Percentiles rank a stretch among this genome's conserved stretches.
These are phyloP conservation scores for Ophiocordyceps camponoti-rufipedis DNA, from an alignment of 2,329 filamentous ascomycete species.

Conservation along the genomic window DNA sequence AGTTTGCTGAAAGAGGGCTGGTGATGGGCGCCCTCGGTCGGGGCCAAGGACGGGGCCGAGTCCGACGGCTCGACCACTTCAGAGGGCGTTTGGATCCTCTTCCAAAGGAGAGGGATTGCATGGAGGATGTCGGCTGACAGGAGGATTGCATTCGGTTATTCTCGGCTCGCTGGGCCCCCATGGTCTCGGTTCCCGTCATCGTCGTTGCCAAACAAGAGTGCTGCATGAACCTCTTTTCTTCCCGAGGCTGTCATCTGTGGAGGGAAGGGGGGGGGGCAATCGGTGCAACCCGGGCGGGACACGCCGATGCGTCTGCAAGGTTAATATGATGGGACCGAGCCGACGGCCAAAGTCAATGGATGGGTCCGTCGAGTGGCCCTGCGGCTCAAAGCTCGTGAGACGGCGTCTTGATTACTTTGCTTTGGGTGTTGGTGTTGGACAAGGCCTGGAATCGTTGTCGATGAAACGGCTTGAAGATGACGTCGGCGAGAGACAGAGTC, in stretches of 20 bases:
- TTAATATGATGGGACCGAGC: not conserved
- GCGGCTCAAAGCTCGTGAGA: no score
- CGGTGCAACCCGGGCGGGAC: constrained; percentile 1
- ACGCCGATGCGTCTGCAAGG: not conserved
- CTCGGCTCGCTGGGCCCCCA: not conserved
- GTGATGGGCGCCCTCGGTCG: no score
- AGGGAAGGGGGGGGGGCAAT: not conserved
- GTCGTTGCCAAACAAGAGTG: not conserved
- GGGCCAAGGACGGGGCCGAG: not conserved
- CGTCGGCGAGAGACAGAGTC: no score
- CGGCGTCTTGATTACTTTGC: no score
- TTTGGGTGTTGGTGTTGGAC: no score
- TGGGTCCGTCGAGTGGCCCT: not conserved
- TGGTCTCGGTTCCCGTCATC: not conserved
- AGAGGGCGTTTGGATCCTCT: not conserved
- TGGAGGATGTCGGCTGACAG: no score
- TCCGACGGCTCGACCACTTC: not conserved
- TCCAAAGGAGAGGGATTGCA: not conserved
- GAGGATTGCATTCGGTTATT: not conserved
- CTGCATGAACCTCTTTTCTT: not conserved
- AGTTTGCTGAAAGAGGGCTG: no score
- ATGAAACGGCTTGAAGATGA: no score
- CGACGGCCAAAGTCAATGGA: not conserved
- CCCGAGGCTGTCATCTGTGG: not conserved
- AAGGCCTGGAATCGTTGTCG: no score